Conservation (phyloP, 768 basidiomycete species). For the Serpula lacrymans region DNA sequence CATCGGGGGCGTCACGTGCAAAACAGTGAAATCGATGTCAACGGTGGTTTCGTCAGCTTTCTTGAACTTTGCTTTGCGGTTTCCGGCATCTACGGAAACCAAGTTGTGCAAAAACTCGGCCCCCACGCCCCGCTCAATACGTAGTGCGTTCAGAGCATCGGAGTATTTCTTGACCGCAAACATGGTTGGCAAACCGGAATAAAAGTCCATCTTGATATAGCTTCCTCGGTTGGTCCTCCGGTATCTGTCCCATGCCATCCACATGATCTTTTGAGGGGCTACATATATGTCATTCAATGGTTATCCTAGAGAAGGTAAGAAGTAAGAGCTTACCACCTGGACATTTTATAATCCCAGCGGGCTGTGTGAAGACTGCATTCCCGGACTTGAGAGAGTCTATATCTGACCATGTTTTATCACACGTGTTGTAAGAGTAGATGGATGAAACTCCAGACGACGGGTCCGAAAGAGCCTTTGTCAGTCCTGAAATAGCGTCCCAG, state of each 20-base stretch:
- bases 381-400: slow-evolving; percentile 74
- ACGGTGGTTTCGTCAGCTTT: slow-evolving; percentile 65
- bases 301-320: neutral
- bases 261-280: slow-evolving; percentile 94
- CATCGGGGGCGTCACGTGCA: slow-evolving; percentile 93
- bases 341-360: slow-evolving; percentile 90
- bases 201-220: slow-evolving; percentile 69
- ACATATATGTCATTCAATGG: neutral
- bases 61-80: slow-evolving; percentile 83
- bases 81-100: slow-evolving; percentile 62
- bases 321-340: slow-evolving; percentile 61
- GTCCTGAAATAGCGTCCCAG: slow-evolving; percentile 70
- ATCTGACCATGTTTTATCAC: slow-evolving; percentile 85
- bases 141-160: slow-evolving; percentile 75
- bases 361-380: slow-evolving; percentile 93
- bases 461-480: slow-evolving; percentile 74
- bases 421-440: slow-evolving; percentile 88
- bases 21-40: slow-evolving; percentile 72
- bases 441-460: slow-evolving; percentile 80
- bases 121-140: slow-evolving; percentile 76
- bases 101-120: slow-evolving; percentile 84
- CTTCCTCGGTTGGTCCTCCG: slow-evolving; percentile 54
- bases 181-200: slow-evolving; percentile 93
- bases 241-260: slow-evolving; percentile 92
- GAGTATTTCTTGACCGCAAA: slow-evolving; percentile 97